These are phyloP conservation scores for Verticillium klebahnii DNA, from an alignment of 2,329 filamentous ascomycete species.

Conservation along the genomic window DNA sequence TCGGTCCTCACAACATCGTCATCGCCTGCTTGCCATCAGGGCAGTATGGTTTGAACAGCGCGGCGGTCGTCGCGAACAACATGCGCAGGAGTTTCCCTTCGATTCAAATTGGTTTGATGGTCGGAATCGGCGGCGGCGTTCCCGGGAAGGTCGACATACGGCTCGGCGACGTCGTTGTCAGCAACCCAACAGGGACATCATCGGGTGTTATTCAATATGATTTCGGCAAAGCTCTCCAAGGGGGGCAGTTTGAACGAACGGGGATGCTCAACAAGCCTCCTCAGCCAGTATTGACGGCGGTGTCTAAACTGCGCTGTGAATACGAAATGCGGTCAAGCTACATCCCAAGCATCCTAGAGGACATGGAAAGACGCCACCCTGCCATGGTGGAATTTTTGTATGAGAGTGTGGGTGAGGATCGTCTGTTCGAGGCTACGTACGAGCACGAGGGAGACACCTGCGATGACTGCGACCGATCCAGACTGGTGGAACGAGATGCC, in stretches of 20 bases:
- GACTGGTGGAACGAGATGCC: not conserved
- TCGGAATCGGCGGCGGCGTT: slow-evolving; percentile 18
- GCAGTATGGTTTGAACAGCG: slow-evolving; percentile 16
- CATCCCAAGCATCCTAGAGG: not conserved
- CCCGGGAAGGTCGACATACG: slow-evolving; percentile 16
- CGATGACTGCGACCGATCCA: not conserved
- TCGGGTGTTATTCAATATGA: slow-evolving; percentile 9
- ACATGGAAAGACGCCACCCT: not conserved
- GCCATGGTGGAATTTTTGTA: not conserved
- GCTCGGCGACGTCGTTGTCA: slow-evolving; percentile 19
- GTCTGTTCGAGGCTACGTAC: not conserved
- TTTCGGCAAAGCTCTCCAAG: not conserved
- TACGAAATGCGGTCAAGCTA: not conserved
- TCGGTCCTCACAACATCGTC: slow-evolving; percentile 18
- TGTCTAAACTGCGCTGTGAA: not conserved
- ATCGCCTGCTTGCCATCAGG: slow-evolving; percentile 18
- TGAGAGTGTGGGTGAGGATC: not conserved
- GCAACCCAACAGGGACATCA: not conserved
- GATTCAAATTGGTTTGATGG: slow-evolving; percentile 12
- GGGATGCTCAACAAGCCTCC: not conserved
- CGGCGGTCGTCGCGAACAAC: slow-evolving; percentile 13
- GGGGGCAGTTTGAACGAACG: not conserved
- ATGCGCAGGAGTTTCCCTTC: slow-evolving; percentile 10
- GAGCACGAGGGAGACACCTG: not conserved
- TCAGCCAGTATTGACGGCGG: not conserved